phyloP scores from a whole-genome alignment of 345 rosid species.

The Aurinia saxatilis region DNA sequence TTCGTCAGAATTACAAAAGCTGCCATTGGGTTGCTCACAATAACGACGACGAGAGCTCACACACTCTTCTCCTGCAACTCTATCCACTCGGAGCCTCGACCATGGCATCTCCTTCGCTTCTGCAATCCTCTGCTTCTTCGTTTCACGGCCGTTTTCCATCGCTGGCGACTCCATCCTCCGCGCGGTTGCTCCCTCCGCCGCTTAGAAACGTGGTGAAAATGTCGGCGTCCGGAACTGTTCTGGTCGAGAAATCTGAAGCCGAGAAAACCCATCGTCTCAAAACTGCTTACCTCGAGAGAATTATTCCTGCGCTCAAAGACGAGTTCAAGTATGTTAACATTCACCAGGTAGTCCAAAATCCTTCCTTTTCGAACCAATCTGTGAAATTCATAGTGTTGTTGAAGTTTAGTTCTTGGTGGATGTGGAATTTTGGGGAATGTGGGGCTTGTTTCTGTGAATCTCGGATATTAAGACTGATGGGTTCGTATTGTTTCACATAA shows the following conservation, averaged over 20 bases:
- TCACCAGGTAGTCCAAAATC: constrained; percentile 51
- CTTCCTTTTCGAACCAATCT: too few species aligned
- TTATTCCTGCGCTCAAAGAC: constrained; percentile 70
- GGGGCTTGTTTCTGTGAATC: not conserved
- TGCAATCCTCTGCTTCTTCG: constrained; percentile 48
- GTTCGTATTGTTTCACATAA: not conserved
- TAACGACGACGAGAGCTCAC: constrained; percentile 3
- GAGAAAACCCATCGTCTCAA: constrained; percentile 63
- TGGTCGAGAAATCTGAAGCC: constrained; percentile 82
- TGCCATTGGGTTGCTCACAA: too few species aligned
- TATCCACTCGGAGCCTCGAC: constrained; percentile 28
- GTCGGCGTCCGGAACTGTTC: constrained; percentile 45
- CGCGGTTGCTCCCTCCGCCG: constrained; percentile 19
- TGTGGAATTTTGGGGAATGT: not conserved
- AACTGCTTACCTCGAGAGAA: constrained; percentile 64
- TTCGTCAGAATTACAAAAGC: not conserved
- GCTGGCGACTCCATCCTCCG: constrained; percentile 30
- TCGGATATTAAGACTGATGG: not conserved
- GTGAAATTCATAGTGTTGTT: not conserved
- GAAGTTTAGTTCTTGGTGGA: not conserved
- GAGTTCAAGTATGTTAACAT: constrained; percentile 79
- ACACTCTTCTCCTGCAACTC: constrained; percentile 8
- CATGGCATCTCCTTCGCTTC: constrained; percentile 50
- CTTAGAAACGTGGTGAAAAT: constrained; percentile 40
- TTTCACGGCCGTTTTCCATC: constrained; percentile 46